phyloP scores from a whole-genome alignment of 768 basidiomycete species.

The Serendipita vermifera region DNA sequence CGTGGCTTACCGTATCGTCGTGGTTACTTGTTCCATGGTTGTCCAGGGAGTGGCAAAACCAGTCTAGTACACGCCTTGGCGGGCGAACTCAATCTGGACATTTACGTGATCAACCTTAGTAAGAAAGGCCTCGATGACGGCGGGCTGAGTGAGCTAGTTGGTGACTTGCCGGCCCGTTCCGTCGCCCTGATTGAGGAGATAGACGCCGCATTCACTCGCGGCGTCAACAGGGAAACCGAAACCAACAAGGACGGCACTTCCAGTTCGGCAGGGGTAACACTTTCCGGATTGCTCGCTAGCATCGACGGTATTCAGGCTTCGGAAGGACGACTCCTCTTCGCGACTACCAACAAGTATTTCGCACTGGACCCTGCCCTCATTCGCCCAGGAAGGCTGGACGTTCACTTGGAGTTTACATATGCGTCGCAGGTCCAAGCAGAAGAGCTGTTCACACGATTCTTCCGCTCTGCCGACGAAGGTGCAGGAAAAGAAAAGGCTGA shows the following conservation, averaged over 20 bases:
- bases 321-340: conserved; percentile 71
- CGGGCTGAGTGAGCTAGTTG: conserved; percentile 42
- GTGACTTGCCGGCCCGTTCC: conserved; percentile 51
- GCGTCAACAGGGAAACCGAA: conserved; percentile 25
- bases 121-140: conserved; percentile 50
- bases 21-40: conserved; percentile 47
- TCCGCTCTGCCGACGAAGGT: conserved; percentile 19
- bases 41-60: conserved; percentile 47
- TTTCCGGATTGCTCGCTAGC: conserved; percentile 67
- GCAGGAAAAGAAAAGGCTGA: background rate
- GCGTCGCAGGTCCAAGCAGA: conserved; percentile 55
- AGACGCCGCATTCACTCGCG: conserved; percentile 55
- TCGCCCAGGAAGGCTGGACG: conserved; percentile 69
- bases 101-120: conserved; percentile 61
- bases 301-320: conserved; percentile 68
- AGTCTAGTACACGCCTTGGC: conserved; percentile 64
- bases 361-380: conserved; percentile 61
- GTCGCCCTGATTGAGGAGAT: conserved; percentile 78
- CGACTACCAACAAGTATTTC: conserved; percentile 62
- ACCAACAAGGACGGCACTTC: background rate
- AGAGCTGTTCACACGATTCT: conserved; percentile 58
- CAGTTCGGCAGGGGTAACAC: conserved; percentile 33
- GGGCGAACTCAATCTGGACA: conserved; percentile 61
- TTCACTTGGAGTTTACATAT: conserved; percentile 65
- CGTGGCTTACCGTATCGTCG: conserved; percentile 69